Evolutionary conservation across 345 rosid genomes (phyloP), one percentile per base, ranked within the genome.

Genomic region (Boechera stricta): DNA sequence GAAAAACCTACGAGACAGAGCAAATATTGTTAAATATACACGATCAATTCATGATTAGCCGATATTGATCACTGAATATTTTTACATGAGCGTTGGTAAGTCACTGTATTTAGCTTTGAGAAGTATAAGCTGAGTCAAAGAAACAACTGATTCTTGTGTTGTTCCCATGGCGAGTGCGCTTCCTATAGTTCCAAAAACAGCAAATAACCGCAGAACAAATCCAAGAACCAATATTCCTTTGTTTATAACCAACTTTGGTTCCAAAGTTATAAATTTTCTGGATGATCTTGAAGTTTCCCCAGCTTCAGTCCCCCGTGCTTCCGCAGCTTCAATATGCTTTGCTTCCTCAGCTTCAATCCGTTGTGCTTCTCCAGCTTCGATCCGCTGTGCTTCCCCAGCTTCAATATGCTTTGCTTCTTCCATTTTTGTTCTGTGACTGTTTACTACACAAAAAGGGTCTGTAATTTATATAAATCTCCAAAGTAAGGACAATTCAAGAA

Each of bases 1-100:
- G 54, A 94, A 89, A 79, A 92, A 94, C 92, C 98, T 90, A 87
- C 31, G 36, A 44, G 10, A 41, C 76, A 71, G 13, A 64, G 41
- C 59, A 57, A 42, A 44, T 31, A 76, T 53, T 12, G 62, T 53
- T 64, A 67, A 28, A 41, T 16, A 39, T 7, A 28, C n/a, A 62
- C 12, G 38, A 49, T 2, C 21, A 41, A n/a, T 29, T 24, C 42
- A n/a, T 60, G 18, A 48, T 12, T 57, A 16, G 24, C 9, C 8
- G 10, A 47, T 61, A 39, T 4, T 48, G 18, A 61, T 44, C 61
- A 28, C 0, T 47, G 53, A 38, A 29, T 55, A 10, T 24, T 2
- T 15, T 65, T 76, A 80, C 83, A 67, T 80, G 60, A 80, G 77
- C 1, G 80, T 71, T 51, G 80, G 77, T 32, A 80, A 72, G 60